phyloP scores from a whole-genome alignment of 371 early-diverging fungal genomes.

The Mucor velutinosus region DNA sequence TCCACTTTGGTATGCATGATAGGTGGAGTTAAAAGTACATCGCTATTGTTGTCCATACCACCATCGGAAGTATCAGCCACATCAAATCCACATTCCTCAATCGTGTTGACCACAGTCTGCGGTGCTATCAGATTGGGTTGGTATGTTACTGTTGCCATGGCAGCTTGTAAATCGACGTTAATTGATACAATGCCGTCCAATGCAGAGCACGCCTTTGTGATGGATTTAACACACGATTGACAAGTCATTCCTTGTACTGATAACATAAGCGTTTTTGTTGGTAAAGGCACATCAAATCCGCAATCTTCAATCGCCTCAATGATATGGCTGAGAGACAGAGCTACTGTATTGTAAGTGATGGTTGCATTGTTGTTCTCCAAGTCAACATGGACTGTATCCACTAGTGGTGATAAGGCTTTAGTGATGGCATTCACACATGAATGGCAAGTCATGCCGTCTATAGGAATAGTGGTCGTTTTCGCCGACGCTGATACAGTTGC shows the following conservation, averaged over 20 bases:
- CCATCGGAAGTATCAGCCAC: constrained; percentile 4
- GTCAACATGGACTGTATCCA: constrained; percentile 40
- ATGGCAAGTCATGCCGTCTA: constrained; percentile 67
- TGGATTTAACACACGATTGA: constrained; percentile 73
- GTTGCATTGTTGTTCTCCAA: constrained; percentile 36
- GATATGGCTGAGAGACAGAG: constrained; percentile 3
- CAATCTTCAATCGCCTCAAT: constrained; percentile 44
- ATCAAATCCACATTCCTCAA: constrained; percentile 63
- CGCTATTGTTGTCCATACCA: not conserved
- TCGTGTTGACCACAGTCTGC: constrained; percentile 34
- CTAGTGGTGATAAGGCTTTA: constrained; percentile 35
- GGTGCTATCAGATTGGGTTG: constrained; percentile 20
- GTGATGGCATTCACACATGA: constrained; percentile 59
- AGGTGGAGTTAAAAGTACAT: not conserved
- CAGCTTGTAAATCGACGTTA: constrained; percentile 52
- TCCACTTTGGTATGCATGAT: constrained; percentile 41
- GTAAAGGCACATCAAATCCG: constrained; percentile 26
- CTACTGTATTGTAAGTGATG: constrained; percentile 31
- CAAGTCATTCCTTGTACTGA: constrained; percentile 81
- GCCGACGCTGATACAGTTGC: not conserved
- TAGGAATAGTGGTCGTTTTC: constrained; percentile 33
- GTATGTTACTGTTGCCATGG: constrained; percentile 47
- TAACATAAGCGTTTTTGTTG: constrained; percentile 18
- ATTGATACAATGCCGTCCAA: constrained; percentile 9
- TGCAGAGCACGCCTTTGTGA: constrained; percentile 43